Base-by-base conservation (phyloP, 768 basidiomycete species). In the Russula foetens region DNA sequence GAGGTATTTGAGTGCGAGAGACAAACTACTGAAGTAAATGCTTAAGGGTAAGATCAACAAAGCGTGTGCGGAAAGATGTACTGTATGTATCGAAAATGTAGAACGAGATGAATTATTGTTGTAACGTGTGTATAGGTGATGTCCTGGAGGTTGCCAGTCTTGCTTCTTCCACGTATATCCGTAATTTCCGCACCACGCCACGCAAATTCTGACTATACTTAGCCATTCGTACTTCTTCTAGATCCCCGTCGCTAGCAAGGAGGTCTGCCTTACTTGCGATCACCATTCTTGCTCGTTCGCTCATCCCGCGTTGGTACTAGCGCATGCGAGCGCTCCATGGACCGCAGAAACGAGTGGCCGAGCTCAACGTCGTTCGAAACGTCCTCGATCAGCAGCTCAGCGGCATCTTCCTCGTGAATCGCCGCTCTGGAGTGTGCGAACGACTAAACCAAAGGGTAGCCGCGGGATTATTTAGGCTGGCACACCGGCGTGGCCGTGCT, bases 181-280 rank as follows among this genome's bases (percentile, higher is more conserved):
- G 79, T 79, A 98, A 83, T 58, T 85, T 71, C 12, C 72, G 73
- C 2, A 97, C 88, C 12, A 88, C 79, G 69, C 78, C 82, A 44
- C 74, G 74, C 69, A 97, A 67, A 68, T 98, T 98, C 72, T 92
- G 83, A 63, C 84, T 84, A 71, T 77, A 90, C 76, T 95, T 97
- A 15, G 85, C 86, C 7, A 78, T 77, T 17, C 69, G 72, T n/a
- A 73, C 71, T 29, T 79, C 76, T 12, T 75, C 79, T 11, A 77
- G 77, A 12, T 64, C 69, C 28, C 70, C 72, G 0, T 63, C 68
- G 0, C 73, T 77, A 2, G 76, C 88, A 3, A 96, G 79, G 33
- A 91, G 70, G 74, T 99, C 97, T 0, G 93, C 97, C 72, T 99
- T 99, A 77, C 98, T 99, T 28, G 92, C 90, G 19, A 98, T 77